These are phyloP conservation scores for Tolypocladium inflatum DNA, from an alignment of 2,329 filamentous ascomycete species.

Conservation along the genomic window DNA sequence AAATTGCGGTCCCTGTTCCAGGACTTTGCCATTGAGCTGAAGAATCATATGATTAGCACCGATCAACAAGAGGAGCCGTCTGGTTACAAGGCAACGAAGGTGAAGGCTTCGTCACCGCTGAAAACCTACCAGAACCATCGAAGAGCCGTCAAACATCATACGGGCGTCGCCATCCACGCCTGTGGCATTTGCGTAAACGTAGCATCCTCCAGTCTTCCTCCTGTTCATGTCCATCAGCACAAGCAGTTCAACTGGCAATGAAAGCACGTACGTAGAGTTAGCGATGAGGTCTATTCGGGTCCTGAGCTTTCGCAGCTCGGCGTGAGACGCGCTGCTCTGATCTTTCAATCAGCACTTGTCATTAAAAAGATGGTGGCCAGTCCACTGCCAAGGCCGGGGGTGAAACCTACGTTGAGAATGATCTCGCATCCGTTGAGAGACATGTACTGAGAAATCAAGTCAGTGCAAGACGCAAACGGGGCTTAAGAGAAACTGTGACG, in stretches of 20 bases:
- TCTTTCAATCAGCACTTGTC: not conserved
- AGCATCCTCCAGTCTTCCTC: constrained; percentile 48
- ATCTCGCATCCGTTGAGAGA: constrained; percentile 54
- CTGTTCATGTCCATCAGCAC: constrained; percentile 28
- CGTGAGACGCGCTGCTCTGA: constrained; percentile 54
- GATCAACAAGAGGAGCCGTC: constrained; percentile 39
- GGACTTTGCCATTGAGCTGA: constrained; percentile 44
- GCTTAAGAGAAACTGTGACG: not conserved
- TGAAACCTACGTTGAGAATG: constrained; percentile 44
- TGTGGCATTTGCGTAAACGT: constrained; percentile 28
- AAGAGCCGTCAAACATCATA: constrained; percentile 2
- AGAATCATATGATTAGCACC: constrained; percentile 13
- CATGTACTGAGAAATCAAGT: not conserved
- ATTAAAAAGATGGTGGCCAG: no score
- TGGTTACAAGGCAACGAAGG: no score
- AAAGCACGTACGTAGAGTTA: constrained; percentile 17
- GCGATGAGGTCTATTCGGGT: constrained; percentile 38
- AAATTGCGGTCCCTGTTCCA: constrained; percentile 53
- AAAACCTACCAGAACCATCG: constrained; percentile 40
- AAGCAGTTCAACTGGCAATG: constrained; percentile 40
- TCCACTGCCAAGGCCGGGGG: no score
- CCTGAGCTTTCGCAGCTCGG: constrained; percentile 45
- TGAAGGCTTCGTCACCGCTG: constrained; percentile 9
- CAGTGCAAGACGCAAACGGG: no score
- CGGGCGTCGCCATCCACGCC: constrained; percentile 33